These are phyloP conservation scores for Suhomyces pyralidae DNA, from an alignment of 805 yeast species.

Conservation along the genomic window DNA sequence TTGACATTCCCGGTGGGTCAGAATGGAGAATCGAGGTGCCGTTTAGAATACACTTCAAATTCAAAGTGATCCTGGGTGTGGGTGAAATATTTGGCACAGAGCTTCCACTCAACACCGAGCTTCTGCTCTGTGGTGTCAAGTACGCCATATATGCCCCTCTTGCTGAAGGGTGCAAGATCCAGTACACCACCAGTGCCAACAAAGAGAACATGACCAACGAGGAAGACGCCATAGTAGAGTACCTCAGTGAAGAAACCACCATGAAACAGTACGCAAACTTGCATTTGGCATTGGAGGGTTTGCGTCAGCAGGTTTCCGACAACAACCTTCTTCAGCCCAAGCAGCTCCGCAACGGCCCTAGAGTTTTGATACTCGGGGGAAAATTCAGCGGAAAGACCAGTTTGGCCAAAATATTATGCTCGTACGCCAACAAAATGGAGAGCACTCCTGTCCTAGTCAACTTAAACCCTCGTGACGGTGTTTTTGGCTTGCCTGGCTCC, in stretches of 20 bases:
- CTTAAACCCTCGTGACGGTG: constrained; percentile 70
- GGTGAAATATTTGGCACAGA: constrained; percentile 95
- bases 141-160: constrained; percentile 39
- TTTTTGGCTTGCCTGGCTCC: constrained; percentile 77
- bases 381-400: constrained; percentile 76
- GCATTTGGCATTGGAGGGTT: constrained; percentile 71
- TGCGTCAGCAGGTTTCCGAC: constrained; percentile 31
- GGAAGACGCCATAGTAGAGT: constrained; percentile 48
- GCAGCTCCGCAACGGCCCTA: constrained; percentile 45
- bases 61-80: constrained; percentile 60
- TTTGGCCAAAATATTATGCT: constrained; percentile 60
- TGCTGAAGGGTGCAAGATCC: constrained; percentile 63
- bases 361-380: constrained; percentile 73
- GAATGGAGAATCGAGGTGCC: constrained; percentile 82
- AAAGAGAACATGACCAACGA: constrained; percentile 29
- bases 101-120: constrained; percentile 63
- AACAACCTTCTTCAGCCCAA: constrained; percentile 15
- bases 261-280: constrained; percentile 63
- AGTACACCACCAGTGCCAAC: constrained; percentile 35
- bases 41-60: constrained; percentile 45
- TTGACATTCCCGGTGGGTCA: constrained; percentile 34
- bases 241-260: constrained; percentile 68
- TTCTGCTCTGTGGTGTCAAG: constrained; percentile 37
- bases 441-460: constrained; percentile 70
- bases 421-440: constrained; percentile 76